Conservation (phyloP, 179 eudicot genomes). For the Sideroxylon spinosum region DNA sequence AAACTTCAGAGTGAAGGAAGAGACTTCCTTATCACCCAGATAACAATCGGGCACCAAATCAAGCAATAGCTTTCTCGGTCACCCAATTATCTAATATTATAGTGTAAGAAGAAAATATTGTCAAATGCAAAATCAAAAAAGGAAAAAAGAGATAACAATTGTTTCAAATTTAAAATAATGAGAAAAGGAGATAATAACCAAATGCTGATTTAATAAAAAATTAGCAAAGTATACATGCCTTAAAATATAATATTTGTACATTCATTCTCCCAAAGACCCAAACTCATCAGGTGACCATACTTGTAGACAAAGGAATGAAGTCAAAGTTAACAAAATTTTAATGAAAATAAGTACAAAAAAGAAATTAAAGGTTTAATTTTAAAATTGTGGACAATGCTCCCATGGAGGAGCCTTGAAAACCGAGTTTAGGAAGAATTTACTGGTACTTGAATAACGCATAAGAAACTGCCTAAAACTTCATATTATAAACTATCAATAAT, state of each 20-base stretch:
- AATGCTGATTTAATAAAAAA: neutral
- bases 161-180: too few relatives aligned
- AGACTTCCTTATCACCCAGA: neutral
- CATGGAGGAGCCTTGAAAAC: neutral
- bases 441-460: neutral
- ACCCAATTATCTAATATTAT: neutral
- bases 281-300: conserved; percentile 55
- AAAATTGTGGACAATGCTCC: neutral
- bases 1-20: neutral
- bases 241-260: neutral
- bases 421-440: neutral
- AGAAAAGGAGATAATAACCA: too few relatives aligned
- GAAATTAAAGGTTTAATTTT: neutral
- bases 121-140: neutral
- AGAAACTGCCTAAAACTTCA: neutral
- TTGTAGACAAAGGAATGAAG: conserved; percentile 19
- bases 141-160: neutral
- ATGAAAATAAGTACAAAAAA: neutral
- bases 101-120: neutral
- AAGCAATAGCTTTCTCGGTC: neutral
- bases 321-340: neutral
- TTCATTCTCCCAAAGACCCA: conserved; percentile 34
- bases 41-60: neutral
- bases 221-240: conserved; percentile 9
- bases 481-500: neutral